Evolutionary conservation across 2,329 filamentous ascomycete genomes (phyloP).

Genomic region (Paraphaeosphaeria sporulosa): DNA sequence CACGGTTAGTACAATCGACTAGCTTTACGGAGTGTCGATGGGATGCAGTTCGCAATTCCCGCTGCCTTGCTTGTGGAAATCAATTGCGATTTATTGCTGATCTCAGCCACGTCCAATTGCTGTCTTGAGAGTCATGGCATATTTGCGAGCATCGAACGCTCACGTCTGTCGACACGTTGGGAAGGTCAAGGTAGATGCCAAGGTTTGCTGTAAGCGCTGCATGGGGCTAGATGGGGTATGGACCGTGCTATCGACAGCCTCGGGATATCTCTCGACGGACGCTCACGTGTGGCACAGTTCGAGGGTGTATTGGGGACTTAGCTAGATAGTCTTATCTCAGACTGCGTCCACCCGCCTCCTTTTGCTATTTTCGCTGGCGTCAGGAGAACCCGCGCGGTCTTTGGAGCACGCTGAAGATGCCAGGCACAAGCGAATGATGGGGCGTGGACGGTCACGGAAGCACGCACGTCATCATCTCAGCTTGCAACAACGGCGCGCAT

Average conservation of each 20-base stretch:
- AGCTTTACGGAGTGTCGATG: background rate
- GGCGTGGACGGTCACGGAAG: background rate
- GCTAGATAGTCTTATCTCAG: slow-evolving; percentile 5
- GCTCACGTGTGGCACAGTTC: slow-evolving; percentile 1
- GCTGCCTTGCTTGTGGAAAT: background rate
- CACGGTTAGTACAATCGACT: background rate
- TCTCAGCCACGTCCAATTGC: background rate
- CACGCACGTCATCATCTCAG: slow-evolving; percentile 11
- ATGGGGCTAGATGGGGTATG: background rate
- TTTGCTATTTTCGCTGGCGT: background rate
- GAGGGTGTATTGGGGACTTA: background rate
- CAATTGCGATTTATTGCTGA: background rate
- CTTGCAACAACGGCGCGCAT: slow-evolving; percentile 10
- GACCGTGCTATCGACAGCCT: slow-evolving; percentile 12
- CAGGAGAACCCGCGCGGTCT: too few relatives aligned
- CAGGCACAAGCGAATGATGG: background rate
- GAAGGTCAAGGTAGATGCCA: background rate
- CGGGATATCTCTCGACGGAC: background rate
- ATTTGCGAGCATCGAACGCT: background rate
- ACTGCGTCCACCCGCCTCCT: background rate
- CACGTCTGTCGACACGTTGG: background rate
- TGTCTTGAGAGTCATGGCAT: background rate
- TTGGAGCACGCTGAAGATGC: background rate
- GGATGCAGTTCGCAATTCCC: slow-evolving; percentile 4
- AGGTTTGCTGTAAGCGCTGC: background rate